Evolutionary conservation across 176 grass and related monocot genomes (phyloP), one percentile per base, ranked within the genome.

Genomic region (Zoysia japonica): DNA sequence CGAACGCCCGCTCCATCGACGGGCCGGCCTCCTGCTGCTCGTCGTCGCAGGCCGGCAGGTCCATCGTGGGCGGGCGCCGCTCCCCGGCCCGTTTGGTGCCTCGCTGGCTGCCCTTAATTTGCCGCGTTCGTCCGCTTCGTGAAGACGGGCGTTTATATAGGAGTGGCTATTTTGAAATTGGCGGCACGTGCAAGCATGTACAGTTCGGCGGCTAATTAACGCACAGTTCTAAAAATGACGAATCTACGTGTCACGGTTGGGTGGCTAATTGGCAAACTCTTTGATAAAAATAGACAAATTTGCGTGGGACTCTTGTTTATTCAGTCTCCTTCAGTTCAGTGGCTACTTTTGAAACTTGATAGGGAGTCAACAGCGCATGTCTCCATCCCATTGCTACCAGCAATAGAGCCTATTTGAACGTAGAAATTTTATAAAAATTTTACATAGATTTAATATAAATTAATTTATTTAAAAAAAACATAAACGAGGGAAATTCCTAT

Each of bases 1-100:
- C 81, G 68, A 93, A 93, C 62, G 79, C 77, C 41, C 67, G 82
- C 85, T 93, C 87, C 77, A 76, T 82, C 43, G 86, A 92, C 35
- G 62, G 84, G 11, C 14, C 54, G 14, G 49, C 53, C 19, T 61
- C 65, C 41, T 57, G 66, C n/a, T 63, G 43, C 75, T 44, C 40
- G 43, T 43, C 52, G 40, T 10, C 35, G 74, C 55, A 19, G 71
- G 51, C 19, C 66, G 83, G 63, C 61, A 16, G 65, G 17, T 61
- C 76, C 84, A 80, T 80, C 19, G 37, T 9, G 67, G 10, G 47
- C 54, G 67, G 67, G 44, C 37, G 40, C 28, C 28, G 68, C 16
- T 62, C 53, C 3, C 10, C 1, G 50, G 53, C 15, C 5, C 5
- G n/a, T 20, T 35, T 68, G 3, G 14, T n/a, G 11, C 4, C 50